These are phyloP conservation scores for Microascus cirrosus DNA, from an alignment of 2,329 filamentous ascomycete genomes.

Conservation along the genomic window DNA sequence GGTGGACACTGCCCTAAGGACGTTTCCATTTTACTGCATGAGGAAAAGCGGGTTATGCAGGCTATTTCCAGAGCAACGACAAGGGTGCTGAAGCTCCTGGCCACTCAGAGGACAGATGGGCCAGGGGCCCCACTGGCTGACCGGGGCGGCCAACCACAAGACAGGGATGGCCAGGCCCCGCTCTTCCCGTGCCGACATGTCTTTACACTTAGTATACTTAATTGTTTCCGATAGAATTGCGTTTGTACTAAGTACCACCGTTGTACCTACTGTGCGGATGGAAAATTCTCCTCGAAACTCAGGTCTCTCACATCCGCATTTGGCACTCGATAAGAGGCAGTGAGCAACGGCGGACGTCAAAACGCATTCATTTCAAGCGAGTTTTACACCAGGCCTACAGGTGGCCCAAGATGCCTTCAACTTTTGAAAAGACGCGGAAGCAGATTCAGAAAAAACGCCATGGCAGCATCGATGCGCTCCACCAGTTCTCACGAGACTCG, in stretches of 20 bases:
- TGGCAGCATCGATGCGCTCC: slow-evolving; percentile 61
- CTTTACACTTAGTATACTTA: neutral
- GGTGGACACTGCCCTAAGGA: neutral
- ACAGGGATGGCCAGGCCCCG: neutral
- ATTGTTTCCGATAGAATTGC: no score
- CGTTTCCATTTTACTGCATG: slow-evolving; percentile 1
- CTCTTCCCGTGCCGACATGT: neutral
- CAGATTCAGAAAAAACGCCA: slow-evolving; percentile 81
- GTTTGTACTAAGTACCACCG: neutral
- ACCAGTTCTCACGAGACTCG: slow-evolving; percentile 82
- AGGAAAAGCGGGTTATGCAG: neutral
- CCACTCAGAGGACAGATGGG: neutral
- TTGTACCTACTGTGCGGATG: neutral
- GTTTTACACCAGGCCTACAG: neutral
- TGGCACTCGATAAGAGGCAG: neutral
- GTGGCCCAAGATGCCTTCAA: slow-evolving; percentile 27
- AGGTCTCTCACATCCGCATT: neutral
- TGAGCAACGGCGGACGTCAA: neutral
- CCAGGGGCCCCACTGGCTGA: neutral
- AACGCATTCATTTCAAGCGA: neutral
- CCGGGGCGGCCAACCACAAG: neutral
- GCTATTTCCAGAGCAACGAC: slow-evolving; percentile 9
- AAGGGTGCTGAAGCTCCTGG: neutral
- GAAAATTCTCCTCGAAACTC: neutral
- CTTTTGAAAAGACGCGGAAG: slow-evolving; percentile 76